Percentiles rank a stretch among this genome's conserved stretches.
phyloP scores from a whole-genome alignment of 257 asterid genomes.

The Nicotiana knightiana region DNA sequence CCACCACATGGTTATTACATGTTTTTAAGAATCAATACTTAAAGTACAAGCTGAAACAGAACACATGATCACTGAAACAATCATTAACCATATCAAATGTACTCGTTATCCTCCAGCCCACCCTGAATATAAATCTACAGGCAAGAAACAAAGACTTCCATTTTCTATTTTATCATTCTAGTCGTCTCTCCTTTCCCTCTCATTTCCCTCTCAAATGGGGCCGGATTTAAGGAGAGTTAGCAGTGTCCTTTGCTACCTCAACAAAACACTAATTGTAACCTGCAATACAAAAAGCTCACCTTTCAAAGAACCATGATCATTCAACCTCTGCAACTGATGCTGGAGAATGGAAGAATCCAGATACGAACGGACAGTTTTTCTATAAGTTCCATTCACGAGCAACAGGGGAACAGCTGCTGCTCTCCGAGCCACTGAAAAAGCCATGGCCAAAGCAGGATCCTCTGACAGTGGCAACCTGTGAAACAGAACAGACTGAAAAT shows the following conservation, averaged over 20 bases:
- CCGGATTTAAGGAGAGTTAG: neutral
- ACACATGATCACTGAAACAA: neutral
- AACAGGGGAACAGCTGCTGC: slow-evolving; percentile 92
- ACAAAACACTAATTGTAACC: neutral
- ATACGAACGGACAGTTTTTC: slow-evolving; percentile 87
- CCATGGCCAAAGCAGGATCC: slow-evolving; percentile 96
- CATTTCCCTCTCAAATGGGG: neutral
- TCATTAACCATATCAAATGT: neutral
- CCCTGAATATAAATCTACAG: neutral
- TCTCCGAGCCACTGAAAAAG: slow-evolving; percentile 88
- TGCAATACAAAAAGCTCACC: slow-evolving; percentile 33
- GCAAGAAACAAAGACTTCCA: neutral
- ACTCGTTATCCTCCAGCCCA: neutral
- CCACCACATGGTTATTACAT: neutral
- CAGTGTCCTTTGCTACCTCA: neutral
- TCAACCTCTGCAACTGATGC: slow-evolving; percentile 86
- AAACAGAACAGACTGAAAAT: slow-evolving; percentile 14
- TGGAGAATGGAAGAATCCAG: slow-evolving; percentile 94
- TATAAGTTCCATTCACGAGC: slow-evolving; percentile 93
- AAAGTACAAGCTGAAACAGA: neutral
- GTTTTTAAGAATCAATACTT: neutral
- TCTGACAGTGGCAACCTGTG: slow-evolving; percentile 84
- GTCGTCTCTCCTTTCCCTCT: neutral
- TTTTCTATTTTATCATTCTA: neutral
- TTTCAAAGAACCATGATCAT: slow-evolving; percentile 78